Percentiles rank a stretch among this genome's conserved stretches.
These are phyloP conservation scores for Colletotrichum eremochloae DNA, from an alignment of 2,329 filamentous ascomycete genomes.

Conservation along the genomic window DNA sequence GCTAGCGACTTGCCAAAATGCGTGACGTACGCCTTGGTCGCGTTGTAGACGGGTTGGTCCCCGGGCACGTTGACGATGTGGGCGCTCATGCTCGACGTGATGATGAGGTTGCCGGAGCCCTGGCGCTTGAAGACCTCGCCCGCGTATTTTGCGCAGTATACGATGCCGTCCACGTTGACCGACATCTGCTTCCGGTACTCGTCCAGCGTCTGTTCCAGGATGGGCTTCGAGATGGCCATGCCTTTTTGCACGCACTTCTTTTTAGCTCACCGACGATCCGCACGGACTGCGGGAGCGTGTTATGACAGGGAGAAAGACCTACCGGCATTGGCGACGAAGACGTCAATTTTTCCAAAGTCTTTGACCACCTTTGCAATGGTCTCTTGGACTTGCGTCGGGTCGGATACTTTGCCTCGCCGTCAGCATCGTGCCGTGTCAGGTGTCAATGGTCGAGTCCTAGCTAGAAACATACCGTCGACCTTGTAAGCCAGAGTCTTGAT, in stretches of 20 bases:
- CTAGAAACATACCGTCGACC: conserved; percentile 53
- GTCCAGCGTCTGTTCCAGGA: conserved; percentile 65
- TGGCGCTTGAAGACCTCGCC: conserved; percentile 59
- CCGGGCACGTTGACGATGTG: conserved; percentile 65
- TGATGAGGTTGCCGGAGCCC: conserved; percentile 63
- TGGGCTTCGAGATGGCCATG: conserved; percentile 66
- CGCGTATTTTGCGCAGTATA: conserved; percentile 59
- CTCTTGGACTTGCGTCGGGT: conserved; percentile 52
- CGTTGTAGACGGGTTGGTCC: conserved; percentile 62
- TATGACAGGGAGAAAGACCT: background rate
- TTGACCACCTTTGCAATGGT: conserved; percentile 51
- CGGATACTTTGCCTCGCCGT: conserved; percentile 52
- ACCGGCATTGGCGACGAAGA: conserved; percentile 60
- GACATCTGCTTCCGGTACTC: conserved; percentile 66
- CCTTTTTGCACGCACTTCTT: conserved; percentile 44
- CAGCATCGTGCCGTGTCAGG: too few species aligned
- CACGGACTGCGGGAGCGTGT: too few species aligned
- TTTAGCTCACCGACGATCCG: background rate
- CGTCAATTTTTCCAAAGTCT: conserved; percentile 59
- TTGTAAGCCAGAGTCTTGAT: conserved; percentile 58
- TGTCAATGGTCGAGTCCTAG: background rate
- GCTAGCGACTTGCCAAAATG: conserved; percentile 69
- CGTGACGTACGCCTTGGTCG: conserved; percentile 67
- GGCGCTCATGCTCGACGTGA: conserved; percentile 64
- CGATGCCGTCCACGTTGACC: conserved; percentile 65